Evolutionary conservation across 768 basidiomycete species (phyloP).

Genomic region (Amyloporia xantha): DNA sequence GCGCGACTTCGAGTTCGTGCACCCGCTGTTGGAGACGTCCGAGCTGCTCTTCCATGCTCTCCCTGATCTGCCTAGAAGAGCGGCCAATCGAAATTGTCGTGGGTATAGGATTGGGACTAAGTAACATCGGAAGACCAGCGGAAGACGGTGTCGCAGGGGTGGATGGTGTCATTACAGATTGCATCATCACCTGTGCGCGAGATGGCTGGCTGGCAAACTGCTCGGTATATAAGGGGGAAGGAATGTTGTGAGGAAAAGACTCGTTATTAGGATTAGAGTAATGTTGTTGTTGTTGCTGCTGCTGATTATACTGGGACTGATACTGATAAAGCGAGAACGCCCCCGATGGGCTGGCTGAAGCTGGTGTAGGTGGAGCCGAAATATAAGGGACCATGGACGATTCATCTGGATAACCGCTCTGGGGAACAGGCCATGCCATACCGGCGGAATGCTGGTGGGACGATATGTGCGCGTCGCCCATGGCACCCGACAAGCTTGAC

Average conservation of each 20-base stretch:
- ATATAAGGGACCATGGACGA: conserved; percentile 12
- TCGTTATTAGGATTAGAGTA: conserved; percentile 6
- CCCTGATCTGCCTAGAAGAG: conserved; percentile 16
- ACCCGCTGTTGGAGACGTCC: conserved; percentile 49
- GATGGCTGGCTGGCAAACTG: conserved; percentile 12
- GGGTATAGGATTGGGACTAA: conserved; percentile 18
- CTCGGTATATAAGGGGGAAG: conserved; percentile 12
- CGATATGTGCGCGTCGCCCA: conserved; percentile 45
- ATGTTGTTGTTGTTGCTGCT: too few species aligned
- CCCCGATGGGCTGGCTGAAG: conserved; percentile 12
- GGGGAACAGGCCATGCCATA: conserved; percentile 2
- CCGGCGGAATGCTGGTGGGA: conserved; percentile 2
- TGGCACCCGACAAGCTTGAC: conserved; percentile 54
- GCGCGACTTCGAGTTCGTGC: conserved; percentile 57
- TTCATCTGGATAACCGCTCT: conserved; percentile 7
- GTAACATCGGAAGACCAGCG: conserved; percentile 16
- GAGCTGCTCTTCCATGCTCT: conserved; percentile 40
- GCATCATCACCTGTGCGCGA: conserved; percentile 11
- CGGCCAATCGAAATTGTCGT: conserved; percentile 17
- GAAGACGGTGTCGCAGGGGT: conserved; percentile 16
- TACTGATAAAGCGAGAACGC: conserved; percentile 5
- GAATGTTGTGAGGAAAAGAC: neutral
- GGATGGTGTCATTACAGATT: conserved; percentile 11
- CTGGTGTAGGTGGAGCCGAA: conserved; percentile 14
- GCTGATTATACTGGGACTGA: conserved; percentile 8